Conservation (phyloP, 345 rosid species). For the Citrus medica region DNA sequence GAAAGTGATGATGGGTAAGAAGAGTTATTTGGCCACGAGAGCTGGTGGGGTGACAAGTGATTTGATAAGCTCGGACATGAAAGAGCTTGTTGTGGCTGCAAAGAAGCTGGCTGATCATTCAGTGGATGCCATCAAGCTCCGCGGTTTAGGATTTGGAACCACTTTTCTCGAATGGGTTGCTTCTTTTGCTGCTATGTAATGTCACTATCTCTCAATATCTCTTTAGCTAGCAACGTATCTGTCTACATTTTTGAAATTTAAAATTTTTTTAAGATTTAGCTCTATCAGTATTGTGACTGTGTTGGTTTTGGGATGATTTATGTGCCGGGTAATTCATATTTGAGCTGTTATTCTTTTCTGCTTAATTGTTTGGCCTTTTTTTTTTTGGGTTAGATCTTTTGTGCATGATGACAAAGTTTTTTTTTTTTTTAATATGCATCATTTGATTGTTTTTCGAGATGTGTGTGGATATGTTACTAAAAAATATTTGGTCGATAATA, state of each 20-base stretch:
- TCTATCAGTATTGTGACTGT: neutral
- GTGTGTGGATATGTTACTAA: neutral
- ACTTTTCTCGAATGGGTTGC: conserved; percentile 77
- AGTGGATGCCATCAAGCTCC: conserved; percentile 38
- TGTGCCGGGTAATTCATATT: neutral
- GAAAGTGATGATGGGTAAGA: conserved; percentile 18
- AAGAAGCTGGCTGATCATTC: conserved; percentile 36
- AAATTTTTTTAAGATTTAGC: neutral
- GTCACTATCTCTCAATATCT: conserved; percentile 4
- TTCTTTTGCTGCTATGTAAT: conserved; percentile 76
- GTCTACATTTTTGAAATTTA: neutral
- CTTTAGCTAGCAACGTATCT: neutral
- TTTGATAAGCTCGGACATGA: conserved; percentile 29
- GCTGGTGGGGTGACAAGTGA: conserved; percentile 11
- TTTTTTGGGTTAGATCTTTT: neutral
- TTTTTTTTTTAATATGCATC: neutral
- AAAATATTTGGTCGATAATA: too few species aligned
- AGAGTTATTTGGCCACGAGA: conserved; percentile 24
- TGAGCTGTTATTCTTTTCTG: neutral
- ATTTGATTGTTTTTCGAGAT: neutral
- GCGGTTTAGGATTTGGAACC: conserved; percentile 66
- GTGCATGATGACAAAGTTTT: neutral
- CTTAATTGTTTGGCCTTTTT: too few species aligned
- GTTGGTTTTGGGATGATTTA: neutral
- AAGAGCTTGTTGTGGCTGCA: conserved; percentile 36